These are phyloP conservation scores for Emericellopsis cladophorae DNA, from an alignment of 2,329 filamentous ascomycete species.

Conservation along the genomic window DNA sequence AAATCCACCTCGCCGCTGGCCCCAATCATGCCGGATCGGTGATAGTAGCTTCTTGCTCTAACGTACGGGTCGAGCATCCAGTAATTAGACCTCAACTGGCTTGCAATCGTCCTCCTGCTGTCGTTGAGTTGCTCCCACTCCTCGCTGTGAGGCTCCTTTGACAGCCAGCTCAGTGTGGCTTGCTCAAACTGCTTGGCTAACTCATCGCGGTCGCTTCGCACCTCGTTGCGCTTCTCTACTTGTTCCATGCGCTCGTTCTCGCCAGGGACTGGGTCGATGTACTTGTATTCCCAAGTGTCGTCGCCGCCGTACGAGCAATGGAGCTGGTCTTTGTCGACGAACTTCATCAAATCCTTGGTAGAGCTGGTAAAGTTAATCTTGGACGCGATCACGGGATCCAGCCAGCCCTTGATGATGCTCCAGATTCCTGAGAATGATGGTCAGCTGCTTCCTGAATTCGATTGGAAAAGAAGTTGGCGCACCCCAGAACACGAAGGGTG, in stretches of 20 bases:
- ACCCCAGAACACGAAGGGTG: slow-evolving; percentile 56
- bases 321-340: slow-evolving; percentile 40
- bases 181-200: slow-evolving; percentile 45
- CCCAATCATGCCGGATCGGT: slow-evolving; percentile 2
- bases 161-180: slow-evolving; percentile 47
- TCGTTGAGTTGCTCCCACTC: slow-evolving; percentile 7
- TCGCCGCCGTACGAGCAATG: slow-evolving; percentile 54
- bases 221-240: slow-evolving; percentile 26
- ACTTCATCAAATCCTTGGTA: slow-evolving; percentile 46
- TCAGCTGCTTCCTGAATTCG: background rate
- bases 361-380: slow-evolving; percentile 61
- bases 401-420: slow-evolving; percentile 63
- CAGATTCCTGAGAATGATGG: slow-evolving; percentile 15
- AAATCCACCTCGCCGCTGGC: slow-evolving; percentile 2
- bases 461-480: background rate
- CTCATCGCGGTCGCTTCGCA: slow-evolving; percentile 37
- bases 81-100: slow-evolving; percentile 45
- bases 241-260: slow-evolving; percentile 46
- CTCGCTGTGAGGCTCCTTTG: slow-evolving; percentile 16
- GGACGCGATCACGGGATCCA: slow-evolving; percentile 60
- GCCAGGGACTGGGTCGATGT: slow-evolving; percentile 42
- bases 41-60: slow-evolving; percentile 4
- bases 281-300: slow-evolving; percentile 54
- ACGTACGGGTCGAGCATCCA: slow-evolving; percentile 61
- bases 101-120: slow-evolving; percentile 33